Base-by-base conservation (phyloP, 2,329 filamentous ascomycete species). In the Fusarium ambrosium region DNA sequence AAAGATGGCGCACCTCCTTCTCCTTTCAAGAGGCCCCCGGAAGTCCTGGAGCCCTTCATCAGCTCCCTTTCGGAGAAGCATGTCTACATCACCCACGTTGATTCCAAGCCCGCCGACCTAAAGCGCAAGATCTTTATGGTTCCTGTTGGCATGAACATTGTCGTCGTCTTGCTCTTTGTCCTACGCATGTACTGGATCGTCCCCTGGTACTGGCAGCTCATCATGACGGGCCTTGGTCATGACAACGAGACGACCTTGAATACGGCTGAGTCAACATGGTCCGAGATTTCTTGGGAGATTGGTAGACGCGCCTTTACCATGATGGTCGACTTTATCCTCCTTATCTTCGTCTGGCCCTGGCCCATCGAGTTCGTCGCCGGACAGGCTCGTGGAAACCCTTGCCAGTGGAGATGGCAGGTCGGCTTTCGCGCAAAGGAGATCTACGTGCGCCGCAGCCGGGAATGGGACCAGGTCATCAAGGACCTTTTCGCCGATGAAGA, bases 61-160 rank as follows among this genome's bases (percentile, higher is more conserved):
- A 85, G 89, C 39, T 88, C 87, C 51, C 91, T 98, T 69, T 89
- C 91, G 68, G 86, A 89, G 66, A 85, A 89, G 66, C 91, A 94
- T 82, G 89, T 97, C 81, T 98, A 98, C 88, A 89, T 98, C 79
- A 88, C 93, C 34, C 95, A 98, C 85, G 87, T 97, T 83, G 95
- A 98, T 86, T 85, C 84, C 70, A 91, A 93, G 71, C 91, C 92
- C 0, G 83, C 84, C 22, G 87, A 88, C 32, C 91, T 95, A 84
- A 98, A 98, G 85, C 90, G 90, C 81, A 93, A 94, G 79, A 93
- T 97, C 78, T 98, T 98, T 84, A 79, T 91, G 58, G 91, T 98
- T 1, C 95, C 95, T 18, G 87, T 95, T 20, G 82, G 91, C 20
- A 91, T 98, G 84, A 98, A 98, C 83, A 67, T 93, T 37, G 83